phyloP scores from a whole-genome alignment of 441 rosid genomes.

The Francoa sonchifolia region DNA sequence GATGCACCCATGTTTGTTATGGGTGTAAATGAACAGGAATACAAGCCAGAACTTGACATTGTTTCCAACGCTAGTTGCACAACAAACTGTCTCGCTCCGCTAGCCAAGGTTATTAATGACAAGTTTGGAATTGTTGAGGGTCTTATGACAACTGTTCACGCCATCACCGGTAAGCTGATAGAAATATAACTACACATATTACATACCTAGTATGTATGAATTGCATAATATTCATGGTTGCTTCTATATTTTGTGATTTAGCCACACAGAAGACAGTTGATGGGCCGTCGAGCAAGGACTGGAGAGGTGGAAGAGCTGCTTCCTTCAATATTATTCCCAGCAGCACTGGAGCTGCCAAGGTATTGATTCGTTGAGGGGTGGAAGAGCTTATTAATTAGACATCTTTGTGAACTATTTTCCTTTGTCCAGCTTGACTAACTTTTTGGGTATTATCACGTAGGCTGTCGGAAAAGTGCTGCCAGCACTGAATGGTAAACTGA shows the following conservation, averaged over 20 bases:
- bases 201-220: background rate
- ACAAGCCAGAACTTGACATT: conserved; percentile 54
- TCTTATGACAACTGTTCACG: conserved; percentile 74
- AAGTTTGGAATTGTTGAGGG: conserved; percentile 77
- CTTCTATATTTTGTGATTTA: conserved; percentile 5
- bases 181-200: background rate
- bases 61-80: conserved; percentile 77
- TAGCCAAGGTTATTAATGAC: conserved; percentile 67
- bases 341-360: conserved; percentile 94
- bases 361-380: conserved; percentile 1
- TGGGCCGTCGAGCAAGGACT: conserved; percentile 80
- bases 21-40: conserved; percentile 76
- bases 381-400: background rate
- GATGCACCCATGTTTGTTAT: conserved; percentile 86
- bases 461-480: conserved; percentile 82
- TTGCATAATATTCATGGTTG: background rate
- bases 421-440: background rate
- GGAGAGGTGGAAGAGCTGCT: conserved; percentile 95
- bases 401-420: background rate
- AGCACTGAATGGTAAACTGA: conserved; percentile 54
- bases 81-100: conserved; percentile 61
- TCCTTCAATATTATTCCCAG: conserved; percentile 86
- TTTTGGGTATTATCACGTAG: conserved; percentile 10
- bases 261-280: conserved; percentile 84
- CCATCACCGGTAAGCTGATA: conserved; percentile 43